Conservation (phyloP, 2,329 filamentous ascomycete species). For the Stagonosporopsis rhizophila region DNA sequence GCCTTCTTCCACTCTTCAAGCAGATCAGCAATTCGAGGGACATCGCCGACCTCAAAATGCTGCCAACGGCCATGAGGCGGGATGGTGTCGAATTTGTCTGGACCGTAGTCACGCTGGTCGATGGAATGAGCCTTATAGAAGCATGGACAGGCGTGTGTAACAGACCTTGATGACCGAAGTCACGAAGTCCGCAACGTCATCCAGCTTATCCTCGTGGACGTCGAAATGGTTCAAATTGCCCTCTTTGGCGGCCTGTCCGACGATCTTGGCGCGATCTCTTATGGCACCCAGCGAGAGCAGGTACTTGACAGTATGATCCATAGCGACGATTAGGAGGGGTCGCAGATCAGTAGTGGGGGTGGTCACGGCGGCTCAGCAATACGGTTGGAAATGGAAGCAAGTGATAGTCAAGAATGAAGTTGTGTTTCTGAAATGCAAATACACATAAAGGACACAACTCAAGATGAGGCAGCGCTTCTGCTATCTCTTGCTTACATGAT, state of each 20-base stretch:
- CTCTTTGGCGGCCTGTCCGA: conserved; percentile 33
- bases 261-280: conserved; percentile 37
- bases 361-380: not conserved
- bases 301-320: conserved; percentile 36
- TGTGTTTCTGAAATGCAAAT: not conserved
- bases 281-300: conserved; percentile 37
- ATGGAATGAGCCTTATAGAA: not conserved
- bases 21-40: conserved; percentile 73
- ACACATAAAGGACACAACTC: not conserved
- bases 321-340: conserved; percentile 18
- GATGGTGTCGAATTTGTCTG: conserved; percentile 57
- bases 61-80: conserved; percentile 81
- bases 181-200: conserved; percentile 81
- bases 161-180: conserved; percentile 86
- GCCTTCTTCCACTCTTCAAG: conserved; percentile 65
- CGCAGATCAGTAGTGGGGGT: conserved; percentile 12
- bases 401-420: not conserved
- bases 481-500: conserved; percentile 20
- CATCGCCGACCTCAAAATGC: conserved; percentile 78
- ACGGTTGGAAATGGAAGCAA: not conserved
- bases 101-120: conserved; percentile 69
- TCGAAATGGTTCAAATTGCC: conserved; percentile 77
- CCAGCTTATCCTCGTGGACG: conserved; percentile 80
- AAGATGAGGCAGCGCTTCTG: not conserved
- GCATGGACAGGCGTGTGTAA: not conserved